These are phyloP conservation scores for Bruguiera sexangula DNA, from an alignment of 345 rosid species.

Conservation along the genomic window DNA sequence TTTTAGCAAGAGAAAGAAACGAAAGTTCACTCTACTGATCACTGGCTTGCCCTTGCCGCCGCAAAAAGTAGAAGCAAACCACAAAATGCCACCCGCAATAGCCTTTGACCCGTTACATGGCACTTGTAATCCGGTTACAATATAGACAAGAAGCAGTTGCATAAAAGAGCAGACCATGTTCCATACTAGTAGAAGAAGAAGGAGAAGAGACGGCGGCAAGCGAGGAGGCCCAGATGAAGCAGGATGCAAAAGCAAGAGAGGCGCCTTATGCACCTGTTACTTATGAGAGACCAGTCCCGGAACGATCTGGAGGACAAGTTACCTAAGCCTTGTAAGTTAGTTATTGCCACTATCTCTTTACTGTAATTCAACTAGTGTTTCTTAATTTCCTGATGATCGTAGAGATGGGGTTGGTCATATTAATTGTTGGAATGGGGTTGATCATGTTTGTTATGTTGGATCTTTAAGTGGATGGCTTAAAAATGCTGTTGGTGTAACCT, in stretches of 20 bases:
- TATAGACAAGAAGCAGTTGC: too few species aligned
- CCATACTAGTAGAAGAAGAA: neutral
- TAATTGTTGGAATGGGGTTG: too few species aligned
- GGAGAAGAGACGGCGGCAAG: conserved; percentile 9
- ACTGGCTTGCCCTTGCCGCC: conserved; percentile 1
- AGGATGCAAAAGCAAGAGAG: conserved; percentile 52
- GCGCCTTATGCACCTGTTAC: conserved; percentile 81
- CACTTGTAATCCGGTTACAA: too few species aligned
- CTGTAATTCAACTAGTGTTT: too few species aligned
- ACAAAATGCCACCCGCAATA: neutral
- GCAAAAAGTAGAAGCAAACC: neutral
- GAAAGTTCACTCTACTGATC: too few species aligned
- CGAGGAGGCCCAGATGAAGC: conserved; percentile 19
- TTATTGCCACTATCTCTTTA: neutral
- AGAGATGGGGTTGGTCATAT: too few species aligned
- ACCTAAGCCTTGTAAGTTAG: conserved; percentile 65
- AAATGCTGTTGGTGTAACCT: too few species aligned
- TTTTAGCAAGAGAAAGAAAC: neutral
- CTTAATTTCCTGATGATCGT: too few species aligned
- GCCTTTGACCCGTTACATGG: neutral
- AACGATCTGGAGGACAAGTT: conserved; percentile 57
- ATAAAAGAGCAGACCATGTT: too few species aligned
- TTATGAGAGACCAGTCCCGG: conserved; percentile 47
- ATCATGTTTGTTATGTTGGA: too few species aligned
- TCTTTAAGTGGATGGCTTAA: too few species aligned